Evolutionary conservation across 2,329 filamentous ascomycete genomes (phyloP), one percentile per base, ranked within the genome.

Genomic region (Fusarium nelsonii): DNA sequence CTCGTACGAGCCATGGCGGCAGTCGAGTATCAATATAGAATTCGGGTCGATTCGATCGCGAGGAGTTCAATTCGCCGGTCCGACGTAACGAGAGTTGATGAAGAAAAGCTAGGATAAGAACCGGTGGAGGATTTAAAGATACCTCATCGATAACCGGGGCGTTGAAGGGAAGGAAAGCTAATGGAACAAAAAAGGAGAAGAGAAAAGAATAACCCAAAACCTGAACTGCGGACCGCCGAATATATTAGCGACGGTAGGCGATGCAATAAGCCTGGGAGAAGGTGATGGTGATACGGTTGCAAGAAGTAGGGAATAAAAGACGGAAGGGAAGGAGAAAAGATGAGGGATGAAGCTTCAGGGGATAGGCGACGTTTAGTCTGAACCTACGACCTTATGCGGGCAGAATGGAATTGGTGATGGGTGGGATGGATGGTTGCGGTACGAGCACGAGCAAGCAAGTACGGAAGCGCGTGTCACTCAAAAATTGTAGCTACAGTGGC

Each of bases 401-500:
- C 58, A 68, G 63, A 63, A 37, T 61, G 56, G 59, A 63, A 71
- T 56, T 68, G 58, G 52, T 48, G 56, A 72, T 70, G 58, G 48
- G 23, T 23, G 23, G 23, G 23, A 23, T 23, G 23, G 56, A 53
- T 58, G 69, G 56, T 68, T 68, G 63, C 55, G 41, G 57, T 36
- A 51, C 20, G 16, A 50, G 48, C 46, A 49, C 32, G 18, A 46
- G 44, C 44, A 46, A 32, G 7, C 48, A 39, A 69, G 54, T 57
- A 23, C 23, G 23, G 23, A 62, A 50, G 58, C 62, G 54, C 55
- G 63, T 63, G 62, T 67, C 66, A 58, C 30, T 54, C 54, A 60
- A 71, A 71, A 78, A 73, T 76, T 79, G 77, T 78, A 78, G 77
- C 77, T 79, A 78, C 77, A 79, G 77, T 79, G 78, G 78, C 78